Evolutionary conservation across 805 yeast species (phyloP).

Genomic region (Ogataea degrootiae): DNA sequence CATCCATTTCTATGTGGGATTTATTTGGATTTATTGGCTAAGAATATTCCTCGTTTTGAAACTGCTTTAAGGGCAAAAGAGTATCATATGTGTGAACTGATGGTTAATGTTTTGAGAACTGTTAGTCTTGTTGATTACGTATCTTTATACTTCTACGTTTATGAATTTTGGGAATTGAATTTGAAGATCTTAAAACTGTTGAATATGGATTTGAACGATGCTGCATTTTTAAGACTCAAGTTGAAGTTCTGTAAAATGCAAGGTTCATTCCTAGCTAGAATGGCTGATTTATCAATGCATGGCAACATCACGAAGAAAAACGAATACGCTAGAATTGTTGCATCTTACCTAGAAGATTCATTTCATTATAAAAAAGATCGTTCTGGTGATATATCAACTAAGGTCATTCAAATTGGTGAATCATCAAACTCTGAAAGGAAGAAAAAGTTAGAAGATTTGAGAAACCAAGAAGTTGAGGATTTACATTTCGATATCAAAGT

Average conservation of each 20-base stretch:
- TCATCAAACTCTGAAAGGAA: background rate
- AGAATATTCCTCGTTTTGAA: conserved; percentile 21
- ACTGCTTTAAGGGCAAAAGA: conserved; percentile 17
- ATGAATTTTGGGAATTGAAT: conserved; percentile 25
- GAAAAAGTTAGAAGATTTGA: conserved; percentile 12
- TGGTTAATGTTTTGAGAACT: conserved; percentile 26
- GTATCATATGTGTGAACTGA: conserved; percentile 25
- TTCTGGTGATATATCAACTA: conserved; percentile 14
- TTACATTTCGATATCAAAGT: conserved; percentile 27
- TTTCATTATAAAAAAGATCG: conserved; percentile 27
- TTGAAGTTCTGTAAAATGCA: conserved; percentile 29
- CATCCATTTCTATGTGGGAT: conserved; percentile 42
- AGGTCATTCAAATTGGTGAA: conserved; percentile 9
- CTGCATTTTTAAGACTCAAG: conserved; percentile 25
- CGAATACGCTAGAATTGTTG: conserved; percentile 28
- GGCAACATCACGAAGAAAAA: conserved; percentile 28
- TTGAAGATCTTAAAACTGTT: conserved; percentile 18
- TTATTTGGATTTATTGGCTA: conserved; percentile 17
- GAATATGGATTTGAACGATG: conserved; percentile 15
- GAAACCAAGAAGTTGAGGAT: conserved; percentile 23
- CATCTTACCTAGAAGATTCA: conserved; percentile 31
- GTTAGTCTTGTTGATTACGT: conserved; percentile 22
- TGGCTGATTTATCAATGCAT: conserved; percentile 26
- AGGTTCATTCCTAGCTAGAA: conserved; percentile 21
- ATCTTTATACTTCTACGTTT: conserved; percentile 23